These are phyloP conservation scores for Cyberlindnera amylophila DNA, from an alignment of 805 yeast genomes.

Conservation along the genomic window DNA sequence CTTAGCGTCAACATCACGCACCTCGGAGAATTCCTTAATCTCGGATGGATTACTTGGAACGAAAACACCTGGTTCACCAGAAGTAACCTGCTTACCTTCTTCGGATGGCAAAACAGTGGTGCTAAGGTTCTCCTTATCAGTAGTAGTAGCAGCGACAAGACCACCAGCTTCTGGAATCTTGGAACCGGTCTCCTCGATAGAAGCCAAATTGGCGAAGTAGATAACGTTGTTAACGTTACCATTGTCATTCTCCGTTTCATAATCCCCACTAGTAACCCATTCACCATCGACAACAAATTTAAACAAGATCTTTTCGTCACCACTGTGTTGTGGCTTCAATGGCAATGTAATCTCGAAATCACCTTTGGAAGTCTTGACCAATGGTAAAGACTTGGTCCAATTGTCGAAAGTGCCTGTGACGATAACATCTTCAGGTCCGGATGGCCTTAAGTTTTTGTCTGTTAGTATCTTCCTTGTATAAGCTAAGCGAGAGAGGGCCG, in stretches of 20 bases:
- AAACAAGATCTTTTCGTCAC: slow-evolving; percentile 39
- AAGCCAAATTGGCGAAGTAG: slow-evolving; percentile 22
- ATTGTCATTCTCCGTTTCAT: slow-evolving; percentile 40
- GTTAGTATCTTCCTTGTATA: slow-evolving; percentile 1
- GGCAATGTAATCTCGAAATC: slow-evolving; percentile 60
- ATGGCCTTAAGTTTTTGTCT: slow-evolving; percentile 33
- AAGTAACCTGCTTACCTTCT: slow-evolving; percentile 36
- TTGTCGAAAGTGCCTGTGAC: slow-evolving; percentile 70
- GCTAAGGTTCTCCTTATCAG: slow-evolving; percentile 12
- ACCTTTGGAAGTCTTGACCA: slow-evolving; percentile 58
- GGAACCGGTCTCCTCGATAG: slow-evolving; percentile 13
- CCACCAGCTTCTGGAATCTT: slow-evolving; percentile 48
- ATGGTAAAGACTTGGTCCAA: slow-evolving; percentile 58
- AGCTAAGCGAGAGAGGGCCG: background rate
- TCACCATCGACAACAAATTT: slow-evolving; percentile 68
- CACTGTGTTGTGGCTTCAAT: slow-evolving; percentile 33
- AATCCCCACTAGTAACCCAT: slow-evolving; percentile 46
- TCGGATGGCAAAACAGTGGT: slow-evolving; percentile 39
- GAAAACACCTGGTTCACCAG: slow-evolving; percentile 74
- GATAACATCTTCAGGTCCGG: slow-evolving; percentile 54
- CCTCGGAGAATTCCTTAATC: slow-evolving; percentile 52
- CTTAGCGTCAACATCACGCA: slow-evolving; percentile 46
- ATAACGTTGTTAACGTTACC: slow-evolving; percentile 38
- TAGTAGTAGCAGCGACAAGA: slow-evolving; percentile 34
- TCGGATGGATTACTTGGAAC: slow-evolving; percentile 54